Evolutionary conservation across 2,329 filamentous ascomycete genomes (phyloP).

Genomic region (Epichloe elymi): DNA sequence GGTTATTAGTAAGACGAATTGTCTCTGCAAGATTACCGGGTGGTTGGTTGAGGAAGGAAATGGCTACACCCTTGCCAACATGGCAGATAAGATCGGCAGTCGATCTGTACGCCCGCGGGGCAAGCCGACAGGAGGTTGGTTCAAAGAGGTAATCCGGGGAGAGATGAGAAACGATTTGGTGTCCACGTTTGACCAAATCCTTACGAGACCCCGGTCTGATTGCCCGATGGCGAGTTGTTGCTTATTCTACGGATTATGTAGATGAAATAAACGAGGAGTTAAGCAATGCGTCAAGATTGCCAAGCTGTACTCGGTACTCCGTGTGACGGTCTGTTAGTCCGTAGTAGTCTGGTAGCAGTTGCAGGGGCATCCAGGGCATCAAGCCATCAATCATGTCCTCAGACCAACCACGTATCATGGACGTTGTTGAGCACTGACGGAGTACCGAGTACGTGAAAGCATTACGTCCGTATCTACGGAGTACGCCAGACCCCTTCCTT

Average conservation of each 20-base stretch:
- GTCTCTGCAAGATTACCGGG: not conserved
- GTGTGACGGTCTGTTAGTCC: too few species aligned
- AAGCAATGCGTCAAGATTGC: too few species aligned
- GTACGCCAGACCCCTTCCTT: not conserved
- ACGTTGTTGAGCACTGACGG: not conserved
- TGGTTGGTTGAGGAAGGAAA: not conserved
- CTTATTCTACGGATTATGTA: too few species aligned
- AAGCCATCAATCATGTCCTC: not conserved
- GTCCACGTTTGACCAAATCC: not conserved
- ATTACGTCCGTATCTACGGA: slow-evolving; percentile 13
- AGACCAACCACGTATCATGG: not conserved
- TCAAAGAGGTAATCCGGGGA: not conserved
- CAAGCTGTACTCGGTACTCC: too few species aligned
- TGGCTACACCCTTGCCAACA: not conserved
- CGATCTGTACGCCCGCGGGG: not conserved
- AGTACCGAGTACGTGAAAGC: slow-evolving; percentile 10
- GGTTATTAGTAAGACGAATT: not conserved
- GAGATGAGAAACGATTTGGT: not conserved
- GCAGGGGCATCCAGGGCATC: not conserved
- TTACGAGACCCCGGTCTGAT: too few species aligned
- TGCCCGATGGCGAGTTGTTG: too few species aligned
- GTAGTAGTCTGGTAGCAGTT: not conserved
- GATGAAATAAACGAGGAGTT: too few species aligned
- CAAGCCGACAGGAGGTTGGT: not conserved
- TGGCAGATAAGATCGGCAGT: not conserved